Evolutionary conservation across 1,284 basidiomycete species (phyloP), one percentile per base, ranked within the genome.

Genomic region (Trametes versicolor): DNA sequence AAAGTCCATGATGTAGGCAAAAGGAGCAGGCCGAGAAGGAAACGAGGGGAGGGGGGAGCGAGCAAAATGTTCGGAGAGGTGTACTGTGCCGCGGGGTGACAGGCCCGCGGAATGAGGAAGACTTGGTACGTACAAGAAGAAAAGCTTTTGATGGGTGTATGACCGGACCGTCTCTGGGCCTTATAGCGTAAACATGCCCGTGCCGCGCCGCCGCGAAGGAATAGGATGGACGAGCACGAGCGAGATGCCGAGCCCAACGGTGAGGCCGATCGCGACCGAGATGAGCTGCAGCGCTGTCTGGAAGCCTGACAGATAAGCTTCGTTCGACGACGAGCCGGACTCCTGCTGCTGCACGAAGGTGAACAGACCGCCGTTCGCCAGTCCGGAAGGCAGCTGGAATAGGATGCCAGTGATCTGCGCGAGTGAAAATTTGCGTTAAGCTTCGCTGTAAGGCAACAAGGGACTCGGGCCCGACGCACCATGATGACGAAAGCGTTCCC

Each of bases 331-430:
- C 45, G 71, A 69, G 48, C 83, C 85, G 4, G 82, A 77, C 25
- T 87, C 82, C 66, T 85, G 81, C 70, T 85, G 79, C 53, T 84
- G 83, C 7, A 87, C 91, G 74, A 93, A 94, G 68, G 87, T 88
- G 70, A 96, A 83, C n/a, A 97, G 84, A 41, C 95, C 93, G 29
- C 92, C 92, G 62, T 89, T 93, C 7, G 90, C 89, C n/a, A 96
- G 83, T 60, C 94, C 95, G 13, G 92, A 93, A 0, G 94, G 95
- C 0, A 97, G 85, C 79, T 97, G 95, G 79, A 96, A 93, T 19
- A 96, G 81, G 62, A 96, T 93, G 53, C 93, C 93, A 0, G 90
- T 92, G 66, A 92, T 88, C 87, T 90, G 69, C 21, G 17, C 21
- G 34, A 47, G 19, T 29, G 29, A 15, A 47, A 19, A 19, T 15